These are phyloP conservation scores for Saitozyma sp. DNA, from an alignment of 768 basidiomycete species.

Conservation along the genomic window DNA sequence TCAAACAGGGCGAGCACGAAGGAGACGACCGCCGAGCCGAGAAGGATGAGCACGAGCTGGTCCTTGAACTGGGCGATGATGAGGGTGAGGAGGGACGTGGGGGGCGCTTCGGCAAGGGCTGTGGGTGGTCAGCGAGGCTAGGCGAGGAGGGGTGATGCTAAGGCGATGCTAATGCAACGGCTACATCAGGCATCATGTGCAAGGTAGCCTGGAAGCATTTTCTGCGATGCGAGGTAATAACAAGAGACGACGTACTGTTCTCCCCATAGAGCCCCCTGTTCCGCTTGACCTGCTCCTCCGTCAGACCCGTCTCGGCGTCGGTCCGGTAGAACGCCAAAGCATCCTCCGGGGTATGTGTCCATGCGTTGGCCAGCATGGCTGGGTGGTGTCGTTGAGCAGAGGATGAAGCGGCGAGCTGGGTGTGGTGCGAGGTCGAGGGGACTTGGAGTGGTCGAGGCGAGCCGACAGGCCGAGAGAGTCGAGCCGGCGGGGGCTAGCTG, in stretches of 20 bases:
- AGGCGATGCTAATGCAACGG: neutral
- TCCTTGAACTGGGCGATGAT: slow-evolving; percentile 99
- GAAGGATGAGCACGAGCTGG: slow-evolving; percentile 93
- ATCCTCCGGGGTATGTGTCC: slow-evolving; percentile 70
- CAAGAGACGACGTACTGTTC: slow-evolving; percentile 56
- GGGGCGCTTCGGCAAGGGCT: slow-evolving; percentile 90
- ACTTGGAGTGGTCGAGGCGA: too few relatives aligned
- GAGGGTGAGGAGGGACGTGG: slow-evolving; percentile 89
- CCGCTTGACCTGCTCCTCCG: slow-evolving; percentile 65
- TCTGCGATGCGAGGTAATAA: too few relatives aligned
- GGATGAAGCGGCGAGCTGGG: too few relatives aligned
- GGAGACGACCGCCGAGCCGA: slow-evolving; percentile 89
- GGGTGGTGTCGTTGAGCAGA: neutral
- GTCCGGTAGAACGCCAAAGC: slow-evolving; percentile 74
- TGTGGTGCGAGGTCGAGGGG: too few relatives aligned
- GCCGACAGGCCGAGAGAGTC: too few relatives aligned
- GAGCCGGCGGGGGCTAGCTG: too few relatives aligned
- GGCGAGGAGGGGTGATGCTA: too few relatives aligned
- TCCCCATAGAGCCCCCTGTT: slow-evolving; percentile 79
- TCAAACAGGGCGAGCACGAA: slow-evolving; percentile 90
- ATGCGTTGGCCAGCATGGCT: slow-evolving; percentile 58
- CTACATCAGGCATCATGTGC: neutral
- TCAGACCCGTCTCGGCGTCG: slow-evolving; percentile 65
- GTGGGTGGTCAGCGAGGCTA: slow-evolving; percentile 10
- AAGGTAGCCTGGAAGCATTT: too few relatives aligned